Evolutionary conservation across 768 basidiomycete genomes (phyloP), one percentile per base, ranked within the genome.

Genomic region (Gautieria morchelliformis): DNA sequence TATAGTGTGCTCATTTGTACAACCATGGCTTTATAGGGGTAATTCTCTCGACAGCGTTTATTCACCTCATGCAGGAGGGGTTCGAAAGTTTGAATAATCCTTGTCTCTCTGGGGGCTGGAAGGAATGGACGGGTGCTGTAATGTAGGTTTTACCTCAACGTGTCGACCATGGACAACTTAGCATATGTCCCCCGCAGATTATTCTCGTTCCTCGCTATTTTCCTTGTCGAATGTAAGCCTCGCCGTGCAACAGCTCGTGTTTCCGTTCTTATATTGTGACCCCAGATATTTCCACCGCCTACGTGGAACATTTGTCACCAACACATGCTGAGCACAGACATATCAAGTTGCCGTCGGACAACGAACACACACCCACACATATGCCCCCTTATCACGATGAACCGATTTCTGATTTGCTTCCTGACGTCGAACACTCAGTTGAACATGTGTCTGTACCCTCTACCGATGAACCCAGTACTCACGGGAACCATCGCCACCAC

Each of bases 31-130:
- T 35, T 52, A 12, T 58, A 79, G 88, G 88, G 11, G 87, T 89
- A 14, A 92, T 92, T 35, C 68, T 92, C 4, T 82, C 89, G 4
- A 92, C 89, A 0, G 89, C 87, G 0, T 92, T 92, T 62, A 82
- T 85, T 17, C 89, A 92, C 66, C 73, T 92, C 9, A 73, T 92
- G 12, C 84, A 87, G 61, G 88, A 90, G 58, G 81, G 87, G 0
- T 90, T 88, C 63, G 76, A 77, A 55, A 76, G 79, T 0, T 72
- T 91, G 1, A 72, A 72, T 44, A 71, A 76, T 56, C 73, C 74
- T 0, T 64, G 62, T 3, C 75, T 52, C 66, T 67, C 42, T 82
- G 81, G 71, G 69, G 10, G 64, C 86, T 22, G 79, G 79, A 14
- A 51, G 27, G 70, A 79, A 40, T 78, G 81, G 74, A 79, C 83